phyloP scores from a whole-genome alignment of 129 eudicot genomes.

The Escallonia herrerae region DNA sequence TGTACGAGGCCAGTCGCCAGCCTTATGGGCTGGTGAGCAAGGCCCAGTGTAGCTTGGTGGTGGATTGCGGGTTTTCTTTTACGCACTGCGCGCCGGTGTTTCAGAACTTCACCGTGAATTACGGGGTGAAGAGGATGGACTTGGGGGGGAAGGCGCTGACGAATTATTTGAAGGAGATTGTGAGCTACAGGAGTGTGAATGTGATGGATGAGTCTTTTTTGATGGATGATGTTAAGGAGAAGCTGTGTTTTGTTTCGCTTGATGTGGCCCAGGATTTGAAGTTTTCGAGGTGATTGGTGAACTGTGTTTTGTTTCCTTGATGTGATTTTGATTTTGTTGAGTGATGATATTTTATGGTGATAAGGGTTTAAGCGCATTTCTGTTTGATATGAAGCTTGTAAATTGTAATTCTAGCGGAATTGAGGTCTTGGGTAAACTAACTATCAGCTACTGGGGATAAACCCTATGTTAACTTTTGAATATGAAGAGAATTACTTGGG shows the following conservation, averaged over 20 bases:
- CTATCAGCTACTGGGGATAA: too few species aligned
- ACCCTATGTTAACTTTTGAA: too few species aligned
- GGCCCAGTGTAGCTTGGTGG: slow-evolving; percentile 79
- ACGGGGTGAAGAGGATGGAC: slow-evolving; percentile 93
- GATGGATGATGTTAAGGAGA: slow-evolving; percentile 94
- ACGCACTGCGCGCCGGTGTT: slow-evolving; percentile 83
- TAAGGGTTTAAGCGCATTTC: not conserved
- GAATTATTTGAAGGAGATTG: slow-evolving; percentile 83
- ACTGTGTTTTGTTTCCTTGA: not conserved
- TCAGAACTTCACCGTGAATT: slow-evolving; percentile 67
- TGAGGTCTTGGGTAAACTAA: too few species aligned
- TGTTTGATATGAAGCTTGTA: not conserved
- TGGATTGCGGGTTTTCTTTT: slow-evolving; percentile 82
- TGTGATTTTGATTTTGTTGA: not conserved
- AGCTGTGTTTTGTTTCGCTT: slow-evolving; percentile 78
- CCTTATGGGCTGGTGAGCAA: slow-evolving; percentile 72
- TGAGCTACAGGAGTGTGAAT: slow-evolving; percentile 75
- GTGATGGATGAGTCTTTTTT: slow-evolving; percentile 88
- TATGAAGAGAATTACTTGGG: too few species aligned
- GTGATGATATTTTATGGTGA: not conserved
- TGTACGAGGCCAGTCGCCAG: slow-evolving; percentile 72
- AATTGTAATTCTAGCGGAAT: too few species aligned
- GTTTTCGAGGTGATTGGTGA: slow-evolving; percentile 54
- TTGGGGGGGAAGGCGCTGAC: slow-evolving; percentile 97
- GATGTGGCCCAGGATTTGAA: slow-evolving; percentile 72